phyloP scores from a whole-genome alignment of 352 stramenopile genomes.

The Phytophthora macrochlamydospora region DNA sequence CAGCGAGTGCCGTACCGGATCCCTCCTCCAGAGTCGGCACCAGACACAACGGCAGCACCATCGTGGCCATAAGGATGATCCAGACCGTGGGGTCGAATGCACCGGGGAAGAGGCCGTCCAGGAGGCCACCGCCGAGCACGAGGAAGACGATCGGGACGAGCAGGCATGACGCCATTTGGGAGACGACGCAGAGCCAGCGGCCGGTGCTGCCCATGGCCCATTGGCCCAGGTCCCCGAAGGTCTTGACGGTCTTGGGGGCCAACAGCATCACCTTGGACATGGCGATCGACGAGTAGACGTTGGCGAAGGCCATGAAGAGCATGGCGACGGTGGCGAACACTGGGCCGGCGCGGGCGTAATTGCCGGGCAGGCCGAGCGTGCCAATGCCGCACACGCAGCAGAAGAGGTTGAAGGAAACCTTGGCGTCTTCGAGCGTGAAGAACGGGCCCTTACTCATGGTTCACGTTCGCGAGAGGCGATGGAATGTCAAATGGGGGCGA shows the following conservation, averaged over 20 bases:
- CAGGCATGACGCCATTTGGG: constrained; percentile 45
- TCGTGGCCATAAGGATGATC: constrained; percentile 46
- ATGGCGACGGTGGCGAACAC: constrained; percentile 46
- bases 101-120: constrained; percentile 42
- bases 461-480: neutral
- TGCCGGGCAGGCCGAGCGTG: constrained; percentile 60
- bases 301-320: constrained; percentile 56
- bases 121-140: constrained; percentile 32
- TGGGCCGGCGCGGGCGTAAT: constrained; percentile 55
- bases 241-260: constrained; percentile 22
- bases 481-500: neutral
- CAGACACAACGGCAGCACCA: constrained; percentile 41
- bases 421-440: constrained; percentile 31
- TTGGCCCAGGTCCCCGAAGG: constrained; percentile 34
- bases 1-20: constrained; percentile 38
- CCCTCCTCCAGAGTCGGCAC: constrained; percentile 37
- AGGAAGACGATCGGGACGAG: constrained; percentile 37
- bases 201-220: constrained; percentile 36
- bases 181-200: constrained; percentile 45
- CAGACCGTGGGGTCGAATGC: constrained; percentile 36
- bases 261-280: constrained; percentile 40
- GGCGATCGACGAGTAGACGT: constrained; percentile 34
- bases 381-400: constrained; percentile 67
- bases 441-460: constrained; percentile 38
- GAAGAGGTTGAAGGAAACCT: constrained; percentile 40